Evolutionary conservation across 2,329 filamentous ascomycete species (phyloP), one percentile per base, ranked within the genome.

Genomic region (Fusarium burgessii): DNA sequence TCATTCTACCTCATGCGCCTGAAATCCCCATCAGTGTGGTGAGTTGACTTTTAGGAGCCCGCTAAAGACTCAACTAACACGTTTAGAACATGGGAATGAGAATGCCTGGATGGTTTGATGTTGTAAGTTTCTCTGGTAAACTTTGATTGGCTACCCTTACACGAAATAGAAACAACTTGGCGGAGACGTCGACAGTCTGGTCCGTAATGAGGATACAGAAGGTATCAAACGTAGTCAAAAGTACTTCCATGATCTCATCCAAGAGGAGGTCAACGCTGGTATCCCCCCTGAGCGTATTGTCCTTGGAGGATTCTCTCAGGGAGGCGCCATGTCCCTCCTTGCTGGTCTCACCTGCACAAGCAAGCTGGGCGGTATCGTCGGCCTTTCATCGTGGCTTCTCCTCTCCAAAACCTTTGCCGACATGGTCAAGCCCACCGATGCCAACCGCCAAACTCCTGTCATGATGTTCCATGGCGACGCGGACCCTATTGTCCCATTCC

Each of bases 1-100:
- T 98, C 81, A 89, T 99, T 78, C 91, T 99, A 80, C 96, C 96
- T 18, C 93, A 97, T 83, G 96, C 96, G 32, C 94, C 95, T 8
- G 83, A 82, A 40, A 96, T 97, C 58, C 94, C 94, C 35, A 93
- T 98, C 78, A 95, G 94, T n/a, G 85, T 81, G 66, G 81, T 82
- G 58, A 67, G 80, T 76, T 52, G n/a, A 23, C 40, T 12, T 17
- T 7, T 8, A 25, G 41, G 18, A 33, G 15, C 6, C 38, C 46
- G 6, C 17, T 18, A 7, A 17, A 35, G 45, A 32, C 11, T 35
- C 20, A 27, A 59, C 72, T 76, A 51, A 77, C 54, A 62, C 23
- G n/a, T 20, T n/a, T 29, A 77, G 75, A 77, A 77, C 55, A 69
- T 70, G 62, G 75, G 75, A 29, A 77, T 77, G 75, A 64, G 50